Evolutionary conservation across 805 yeast genomes (phyloP).

Genomic region (Candida maris): DNA sequence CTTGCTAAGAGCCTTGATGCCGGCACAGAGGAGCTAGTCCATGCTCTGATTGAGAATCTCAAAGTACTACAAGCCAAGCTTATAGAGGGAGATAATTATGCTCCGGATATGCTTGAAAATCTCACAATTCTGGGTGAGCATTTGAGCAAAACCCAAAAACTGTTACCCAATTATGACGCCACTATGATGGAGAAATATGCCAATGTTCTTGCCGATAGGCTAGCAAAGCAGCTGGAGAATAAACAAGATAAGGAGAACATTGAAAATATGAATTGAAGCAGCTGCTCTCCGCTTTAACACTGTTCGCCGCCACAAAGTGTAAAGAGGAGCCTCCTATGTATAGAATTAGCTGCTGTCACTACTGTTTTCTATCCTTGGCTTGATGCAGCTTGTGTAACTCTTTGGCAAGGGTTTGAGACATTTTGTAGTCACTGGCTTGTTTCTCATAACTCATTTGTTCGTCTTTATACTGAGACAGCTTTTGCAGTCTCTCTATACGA

Average conservation of each 20-base stretch:
- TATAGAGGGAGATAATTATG: conserved; percentile 3
- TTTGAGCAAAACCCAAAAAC: conserved; percentile 13
- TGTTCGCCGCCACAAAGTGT: no score
- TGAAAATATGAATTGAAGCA: no score
- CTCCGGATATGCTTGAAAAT: neutral
- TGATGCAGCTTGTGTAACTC: conserved; percentile 19
- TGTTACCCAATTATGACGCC: conserved; percentile 20
- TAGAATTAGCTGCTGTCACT: no score
- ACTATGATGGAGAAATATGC: conserved; percentile 14
- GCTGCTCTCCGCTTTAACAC: no score
- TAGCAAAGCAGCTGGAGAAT: conserved; percentile 4
- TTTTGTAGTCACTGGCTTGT: conserved; percentile 12
- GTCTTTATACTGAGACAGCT: conserved; percentile 46
- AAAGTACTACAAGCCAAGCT: conserved; percentile 10
- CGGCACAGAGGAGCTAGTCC: conserved; percentile 1
- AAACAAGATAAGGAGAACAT: conserved; percentile 16
- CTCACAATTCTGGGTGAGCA: conserved; percentile 8
- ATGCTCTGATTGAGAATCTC: conserved; percentile 6
- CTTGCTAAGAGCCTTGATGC: neutral
- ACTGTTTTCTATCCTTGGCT: conserved; percentile 3
- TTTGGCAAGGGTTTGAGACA: conserved; percentile 20
- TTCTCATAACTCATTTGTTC: conserved; percentile 33
- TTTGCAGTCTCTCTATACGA: conserved; percentile 51
- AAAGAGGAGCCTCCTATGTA: no score
- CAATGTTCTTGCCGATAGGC: conserved; percentile 8